phyloP scores from a whole-genome alignment of 306 rosid genomes.

The Quercus engelmannii region DNA sequence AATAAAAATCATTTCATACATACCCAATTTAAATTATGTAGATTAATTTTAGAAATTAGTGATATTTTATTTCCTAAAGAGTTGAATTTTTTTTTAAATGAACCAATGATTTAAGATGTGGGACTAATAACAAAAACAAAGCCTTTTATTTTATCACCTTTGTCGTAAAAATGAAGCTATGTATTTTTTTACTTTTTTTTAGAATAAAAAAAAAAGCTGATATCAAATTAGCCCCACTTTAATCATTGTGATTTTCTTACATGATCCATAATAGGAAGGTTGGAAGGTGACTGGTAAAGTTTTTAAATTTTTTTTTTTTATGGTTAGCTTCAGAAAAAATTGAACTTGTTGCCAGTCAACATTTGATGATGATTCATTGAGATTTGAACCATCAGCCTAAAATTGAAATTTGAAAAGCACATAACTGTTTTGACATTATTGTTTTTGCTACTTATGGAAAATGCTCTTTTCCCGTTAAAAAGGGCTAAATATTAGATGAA shows the following conservation, averaged over 20 bases:
- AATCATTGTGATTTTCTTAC: not conserved
- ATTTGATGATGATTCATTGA: not conserved
- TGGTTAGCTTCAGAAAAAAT: not conserved
- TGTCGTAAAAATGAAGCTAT: no score
- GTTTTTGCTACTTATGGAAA: not conserved
- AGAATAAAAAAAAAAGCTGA: no score
- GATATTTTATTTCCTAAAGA: no score
- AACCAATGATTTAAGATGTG: no score
- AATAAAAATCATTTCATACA: no score
- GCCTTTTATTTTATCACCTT: no score
- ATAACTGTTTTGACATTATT: not conserved
- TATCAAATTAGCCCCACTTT: no score
- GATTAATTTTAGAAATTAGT: no score
- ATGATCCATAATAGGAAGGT: not conserved
- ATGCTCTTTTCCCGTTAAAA: not conserved
- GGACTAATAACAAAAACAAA: no score
- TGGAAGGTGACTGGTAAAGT: not conserved
- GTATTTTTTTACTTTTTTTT: no score
- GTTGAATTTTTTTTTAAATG: no score
- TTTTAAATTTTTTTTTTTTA: not conserved
- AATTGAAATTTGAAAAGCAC: not conserved
- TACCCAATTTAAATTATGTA: no score
- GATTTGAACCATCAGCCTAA: slow-evolving; percentile 1
- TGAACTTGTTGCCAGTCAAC: not conserved
- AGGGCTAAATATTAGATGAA: not conserved